Percentiles rank a stretch among this genome's conserved stretches.
Conservation (phyloP, 2,329 filamentous ascomycete genomes). For the Microdochium trichocladiopsis region DNA sequence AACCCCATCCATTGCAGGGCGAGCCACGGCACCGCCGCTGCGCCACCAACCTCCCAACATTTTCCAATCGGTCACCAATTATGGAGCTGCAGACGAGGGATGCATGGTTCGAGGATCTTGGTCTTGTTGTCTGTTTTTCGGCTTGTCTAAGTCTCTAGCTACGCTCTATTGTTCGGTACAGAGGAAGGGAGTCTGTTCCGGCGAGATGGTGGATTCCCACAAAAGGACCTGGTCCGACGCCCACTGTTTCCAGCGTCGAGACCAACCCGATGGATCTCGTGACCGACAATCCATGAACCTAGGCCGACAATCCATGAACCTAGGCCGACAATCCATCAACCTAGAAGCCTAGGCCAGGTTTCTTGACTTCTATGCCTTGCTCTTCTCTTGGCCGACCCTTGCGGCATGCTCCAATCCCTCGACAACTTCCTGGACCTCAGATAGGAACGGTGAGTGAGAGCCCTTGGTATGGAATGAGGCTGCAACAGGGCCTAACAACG, state of each 20-base stretch:
- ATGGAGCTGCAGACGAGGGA: background rate
- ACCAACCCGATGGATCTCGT: background rate
- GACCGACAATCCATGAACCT: too few relatives aligned
- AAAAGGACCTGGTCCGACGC: background rate
- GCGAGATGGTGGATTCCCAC: background rate
- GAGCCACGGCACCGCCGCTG: background rate
- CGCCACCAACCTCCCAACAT: background rate
- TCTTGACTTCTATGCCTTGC: background rate
- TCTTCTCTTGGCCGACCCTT: constrained; percentile 1
- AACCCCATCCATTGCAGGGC: background rate
- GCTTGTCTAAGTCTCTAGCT: background rate
- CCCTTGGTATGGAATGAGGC: constrained; percentile 6
- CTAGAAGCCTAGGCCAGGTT: background rate
- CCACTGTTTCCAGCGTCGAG: background rate
- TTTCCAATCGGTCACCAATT: background rate
- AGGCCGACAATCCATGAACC: background rate
- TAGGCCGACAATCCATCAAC: background rate
- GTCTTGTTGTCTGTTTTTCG: background rate
- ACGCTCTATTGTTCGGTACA: background rate
- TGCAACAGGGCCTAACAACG: constrained; percentile 5
- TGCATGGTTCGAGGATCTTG: background rate
- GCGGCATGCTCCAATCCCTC: constrained; percentile 2
- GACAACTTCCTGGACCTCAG: constrained; percentile 6
- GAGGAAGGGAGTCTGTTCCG: background rate
- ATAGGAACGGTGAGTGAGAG: constrained; percentile 10